Base-by-base conservation (phyloP, 129 eudicot species). In the Flaveria trinervia region DNA sequence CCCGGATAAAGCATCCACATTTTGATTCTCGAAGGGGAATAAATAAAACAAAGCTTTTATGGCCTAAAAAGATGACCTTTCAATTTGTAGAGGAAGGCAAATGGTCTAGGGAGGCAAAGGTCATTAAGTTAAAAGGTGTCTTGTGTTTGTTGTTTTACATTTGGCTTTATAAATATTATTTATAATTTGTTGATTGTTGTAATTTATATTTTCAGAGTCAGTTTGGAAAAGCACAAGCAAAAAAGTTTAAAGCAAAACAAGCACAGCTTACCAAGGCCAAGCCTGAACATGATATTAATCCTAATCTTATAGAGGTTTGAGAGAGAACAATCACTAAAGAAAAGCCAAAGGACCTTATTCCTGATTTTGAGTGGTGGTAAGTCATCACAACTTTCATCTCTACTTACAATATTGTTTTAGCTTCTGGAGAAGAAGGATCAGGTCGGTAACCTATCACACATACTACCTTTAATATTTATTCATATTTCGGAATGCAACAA, bases 71-170 rank as follows among this genome's bases (percentile, higher is more conserved):
- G 84, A 87, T 89, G 97, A 87, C 81, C 14, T 91, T 91, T 82
- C 97, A 89, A 81, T 94, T 94, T 88, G 99, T 94, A n/a, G 97
- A 94, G 81, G 99, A 94, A 88, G 99, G 99, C 51, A 94, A 94
- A 83, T 94, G 99, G 99, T 84, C 99, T 10, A 94, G 79, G 78
- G 99, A 94, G 65, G 99, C 99, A 64, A 90, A 94, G 80, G 83
- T 87, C 1, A 82, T 88, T 12, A 94, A 91, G 82, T 61, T 89
- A 68, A 94, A 94, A 89, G 97, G 98, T 93, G 84, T 67, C 25
- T 12, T 50, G 23, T 71, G 70, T 57, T 26, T 45, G 9, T 45
- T 48, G 22, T 59, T 73, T 59, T 16, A 7, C 18, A 18, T 81
- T 23, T 71, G 73, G 30, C 61, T 36, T 74, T 30, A 9, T n/a